These are phyloP conservation scores for Yarrowia sp. DNA, from an alignment of 805 yeast species.

Conservation along the genomic window DNA sequence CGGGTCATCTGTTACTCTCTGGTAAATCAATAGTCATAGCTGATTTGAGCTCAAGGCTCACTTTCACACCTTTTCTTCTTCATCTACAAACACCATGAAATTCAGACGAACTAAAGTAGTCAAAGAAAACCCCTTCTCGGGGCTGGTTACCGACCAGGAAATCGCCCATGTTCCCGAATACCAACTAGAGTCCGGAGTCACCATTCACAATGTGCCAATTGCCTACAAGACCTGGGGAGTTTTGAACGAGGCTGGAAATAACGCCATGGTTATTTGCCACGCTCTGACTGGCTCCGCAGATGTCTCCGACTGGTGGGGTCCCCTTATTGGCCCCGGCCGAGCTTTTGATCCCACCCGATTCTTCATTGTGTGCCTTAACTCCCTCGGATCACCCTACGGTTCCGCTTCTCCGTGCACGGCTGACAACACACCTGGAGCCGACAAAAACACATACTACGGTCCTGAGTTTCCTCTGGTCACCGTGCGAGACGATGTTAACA, in stretches of 20 bases:
- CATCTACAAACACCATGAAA: neutral
- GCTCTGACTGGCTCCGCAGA: conserved; percentile 95
- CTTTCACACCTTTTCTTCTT: neutral
- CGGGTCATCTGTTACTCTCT: conserved; percentile 12
- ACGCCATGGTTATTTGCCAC: conserved; percentile 88
- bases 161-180: conserved; percentile 73
- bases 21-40: conserved; percentile 5
- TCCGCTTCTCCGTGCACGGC: conserved; percentile 84
- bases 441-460: conserved; percentile 59
- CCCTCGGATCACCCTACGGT: conserved; percentile 97
- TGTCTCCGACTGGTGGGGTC: conserved; percentile 99
- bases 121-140: conserved; percentile 59
- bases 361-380: conserved; percentile 82
- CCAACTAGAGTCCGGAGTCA: conserved; percentile 77
- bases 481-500: conserved; percentile 83
- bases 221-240: conserved; percentile 97
- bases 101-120: conserved; percentile 29
- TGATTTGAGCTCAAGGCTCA: neutral
- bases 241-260: conserved; percentile 63
- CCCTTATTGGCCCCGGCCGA: conserved; percentile 74
- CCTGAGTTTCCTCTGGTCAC: conserved; percentile 94
- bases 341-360: conserved; percentile 90
- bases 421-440: conserved; percentile 69
- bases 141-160: conserved; percentile 70
- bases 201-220: conserved; percentile 69